Conservation (phyloP, 345 rosid species). For the Hibiscus trionum region DNA sequence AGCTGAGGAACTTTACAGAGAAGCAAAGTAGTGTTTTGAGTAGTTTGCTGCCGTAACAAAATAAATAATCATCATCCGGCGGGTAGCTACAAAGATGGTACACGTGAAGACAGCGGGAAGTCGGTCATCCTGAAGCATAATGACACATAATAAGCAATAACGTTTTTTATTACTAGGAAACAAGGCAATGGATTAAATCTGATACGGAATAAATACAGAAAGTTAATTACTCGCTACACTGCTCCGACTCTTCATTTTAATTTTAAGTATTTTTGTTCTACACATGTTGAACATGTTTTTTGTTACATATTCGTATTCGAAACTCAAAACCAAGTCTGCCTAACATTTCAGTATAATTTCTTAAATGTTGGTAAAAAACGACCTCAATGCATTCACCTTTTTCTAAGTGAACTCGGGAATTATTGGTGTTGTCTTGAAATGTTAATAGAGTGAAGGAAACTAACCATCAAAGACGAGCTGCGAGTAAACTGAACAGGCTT, state of each 20-base stretch:
- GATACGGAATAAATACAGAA: not conserved
- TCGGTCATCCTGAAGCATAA: not conserved
- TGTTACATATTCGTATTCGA: not conserved
- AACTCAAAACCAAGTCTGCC: not conserved
- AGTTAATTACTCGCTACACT: not conserved
- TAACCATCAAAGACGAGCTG: constrained; percentile 7
- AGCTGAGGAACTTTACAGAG: not conserved
- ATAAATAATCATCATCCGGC: not conserved
- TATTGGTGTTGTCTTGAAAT: not conserved
- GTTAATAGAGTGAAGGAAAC: constrained; percentile 3
- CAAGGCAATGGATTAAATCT: not conserved
- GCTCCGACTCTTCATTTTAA: not conserved
- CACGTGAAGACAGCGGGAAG: not conserved
- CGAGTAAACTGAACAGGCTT: not conserved
- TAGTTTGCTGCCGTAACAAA: not conserved
- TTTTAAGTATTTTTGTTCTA: not conserved
- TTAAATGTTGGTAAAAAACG: not conserved
- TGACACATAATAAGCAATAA: not conserved
- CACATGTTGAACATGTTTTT: not conserved
- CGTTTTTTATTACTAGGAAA: too few species aligned
- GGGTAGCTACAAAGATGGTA: not conserved
- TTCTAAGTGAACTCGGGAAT: not conserved
- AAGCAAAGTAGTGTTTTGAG: not conserved
- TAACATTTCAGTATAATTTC: not conserved
- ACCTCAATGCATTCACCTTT: not conserved